Conservation (phyloP, 2,329 filamentous ascomycete genomes). For the Clonostachys byssicola region DNA sequence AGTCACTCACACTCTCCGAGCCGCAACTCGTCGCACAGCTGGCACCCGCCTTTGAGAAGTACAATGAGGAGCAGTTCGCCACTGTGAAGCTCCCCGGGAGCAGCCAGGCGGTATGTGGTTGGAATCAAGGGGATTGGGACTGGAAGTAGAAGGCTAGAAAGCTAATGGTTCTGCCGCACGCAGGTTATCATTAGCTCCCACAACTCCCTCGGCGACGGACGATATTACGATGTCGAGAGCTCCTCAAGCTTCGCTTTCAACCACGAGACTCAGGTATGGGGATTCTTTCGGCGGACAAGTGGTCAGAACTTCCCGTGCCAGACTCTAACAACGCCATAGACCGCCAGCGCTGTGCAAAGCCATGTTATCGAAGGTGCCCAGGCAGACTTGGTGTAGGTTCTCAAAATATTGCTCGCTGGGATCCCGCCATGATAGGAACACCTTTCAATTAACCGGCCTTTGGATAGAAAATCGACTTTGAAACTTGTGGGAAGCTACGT, state of each 20-base stretch:
- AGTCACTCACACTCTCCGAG: conserved; percentile 70
- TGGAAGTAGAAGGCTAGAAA: neutral
- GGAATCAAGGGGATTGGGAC: neutral
- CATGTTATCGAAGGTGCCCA: conserved; percentile 74
- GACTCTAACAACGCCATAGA: conserved; percentile 37
- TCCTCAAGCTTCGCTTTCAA: conserved; percentile 87
- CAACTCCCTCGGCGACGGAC: conserved; percentile 73
- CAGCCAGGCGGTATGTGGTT: conserved; percentile 49
- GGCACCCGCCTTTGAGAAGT: conserved; percentile 81
- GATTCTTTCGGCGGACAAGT: neutral
- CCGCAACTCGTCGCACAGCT: conserved; percentile 67
- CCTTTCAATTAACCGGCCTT: conserved; percentile 1
- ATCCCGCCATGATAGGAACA: neutral
- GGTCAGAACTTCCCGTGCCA: conserved; percentile 6
- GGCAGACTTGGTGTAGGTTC: conserved; percentile 70
- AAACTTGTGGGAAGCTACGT: conserved; percentile 75
- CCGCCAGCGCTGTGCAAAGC: conserved; percentile 78
- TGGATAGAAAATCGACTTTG: conserved; percentile 70
- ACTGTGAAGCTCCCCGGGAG: conserved; percentile 87
- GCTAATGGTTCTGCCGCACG: no score
- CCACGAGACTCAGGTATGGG: conserved; percentile 67
- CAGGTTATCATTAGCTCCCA: conserved; percentile 82
- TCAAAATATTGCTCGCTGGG: neutral
- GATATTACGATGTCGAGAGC: conserved; percentile 89
- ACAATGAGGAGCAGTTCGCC: conserved; percentile 92